Evolutionary conservation across 2,329 filamentous ascomycete genomes (phyloP).

Genomic region (Nothophoma quercina): DNA sequence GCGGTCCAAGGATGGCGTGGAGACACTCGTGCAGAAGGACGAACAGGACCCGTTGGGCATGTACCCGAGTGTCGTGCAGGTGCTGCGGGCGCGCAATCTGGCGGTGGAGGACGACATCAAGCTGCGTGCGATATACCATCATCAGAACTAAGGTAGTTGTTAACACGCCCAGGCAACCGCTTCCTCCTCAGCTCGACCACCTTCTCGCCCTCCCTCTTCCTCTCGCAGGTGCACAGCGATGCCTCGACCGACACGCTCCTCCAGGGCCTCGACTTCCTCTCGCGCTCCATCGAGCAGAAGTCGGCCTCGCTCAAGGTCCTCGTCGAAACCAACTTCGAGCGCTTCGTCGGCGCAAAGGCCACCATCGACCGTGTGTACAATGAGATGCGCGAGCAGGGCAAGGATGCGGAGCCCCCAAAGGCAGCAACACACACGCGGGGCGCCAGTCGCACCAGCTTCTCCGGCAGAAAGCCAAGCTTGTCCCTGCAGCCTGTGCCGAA

Average conservation of each 20-base stretch:
- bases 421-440: conserved; percentile 69
- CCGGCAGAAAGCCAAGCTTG: conserved; percentile 56
- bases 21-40: conserved; percentile 85
- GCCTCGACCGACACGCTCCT: conserved; percentile 84
- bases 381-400: conserved; percentile 85
- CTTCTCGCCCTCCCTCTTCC: conserved; percentile 89
- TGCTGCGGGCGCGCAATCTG: conserved; percentile 77
- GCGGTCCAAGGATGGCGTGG: conserved; percentile 71
- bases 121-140: conserved; percentile 67
- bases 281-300: conserved; percentile 94
- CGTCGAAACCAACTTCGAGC: conserved; percentile 97
- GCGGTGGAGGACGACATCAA: conserved; percentile 84
- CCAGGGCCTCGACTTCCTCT: conserved; percentile 83
- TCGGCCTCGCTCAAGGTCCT: conserved; percentile 95
- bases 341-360: conserved; percentile 95
- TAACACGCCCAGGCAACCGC: conserved; percentile 70
- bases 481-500: conserved; percentile 37
- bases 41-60: conserved; percentile 92
- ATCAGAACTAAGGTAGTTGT: background rate
- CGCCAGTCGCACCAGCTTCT: conserved; percentile 68
- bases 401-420: conserved; percentile 48
- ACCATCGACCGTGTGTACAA: conserved; percentile 99
- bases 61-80: conserved; percentile 83
- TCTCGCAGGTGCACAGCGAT: conserved; percentile 88
- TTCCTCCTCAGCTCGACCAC: conserved; percentile 95